These are phyloP conservation scores for Candida germanica DNA, from an alignment of 805 yeast species.

Conservation along the genomic window DNA sequence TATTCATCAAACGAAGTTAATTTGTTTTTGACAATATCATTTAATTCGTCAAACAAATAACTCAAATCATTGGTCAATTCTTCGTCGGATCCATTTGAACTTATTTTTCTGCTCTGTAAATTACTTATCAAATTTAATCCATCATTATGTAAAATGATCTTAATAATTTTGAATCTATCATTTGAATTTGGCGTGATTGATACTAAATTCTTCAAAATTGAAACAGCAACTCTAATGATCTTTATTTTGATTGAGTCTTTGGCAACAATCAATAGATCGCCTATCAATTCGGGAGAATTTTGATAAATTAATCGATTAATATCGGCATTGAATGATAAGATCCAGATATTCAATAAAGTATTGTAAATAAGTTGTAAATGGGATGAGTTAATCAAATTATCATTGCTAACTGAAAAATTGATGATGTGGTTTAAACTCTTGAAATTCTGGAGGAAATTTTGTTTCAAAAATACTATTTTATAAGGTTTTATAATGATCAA, in stretches of 20 bases:
- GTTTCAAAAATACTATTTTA: slow-evolving; percentile 46
- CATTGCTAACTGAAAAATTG: slow-evolving; percentile 9
- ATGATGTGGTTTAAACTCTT: slow-evolving; percentile 22
- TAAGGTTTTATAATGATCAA: slow-evolving; percentile 53
- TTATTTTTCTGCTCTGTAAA: slow-evolving; percentile 84
- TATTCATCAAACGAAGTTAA: slow-evolving; percentile 94
- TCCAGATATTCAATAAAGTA: slow-evolving; percentile 76
- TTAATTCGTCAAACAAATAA: slow-evolving; percentile 55
- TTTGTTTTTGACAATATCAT: slow-evolving; percentile 62
- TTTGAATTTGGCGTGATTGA: slow-evolving; percentile 24
- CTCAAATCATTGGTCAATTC: slow-evolving; percentile 77
- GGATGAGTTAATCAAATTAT: slow-evolving; percentile 26
- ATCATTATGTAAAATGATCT: slow-evolving; percentile 70
- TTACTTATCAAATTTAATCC: slow-evolving; percentile 67
- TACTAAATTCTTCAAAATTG: slow-evolving; percentile 64
- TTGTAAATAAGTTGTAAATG: slow-evolving; percentile 84
- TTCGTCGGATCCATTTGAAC: slow-evolving; percentile 64
- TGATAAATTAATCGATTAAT: slow-evolving; percentile 47
- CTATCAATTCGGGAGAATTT: slow-evolving; percentile 54
- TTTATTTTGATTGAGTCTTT: slow-evolving; percentile 89
- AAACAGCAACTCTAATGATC: slow-evolving; percentile 78
- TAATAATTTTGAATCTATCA: slow-evolving; percentile 48
- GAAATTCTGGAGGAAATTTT: slow-evolving; percentile 33
- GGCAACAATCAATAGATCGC: slow-evolving; percentile 52
- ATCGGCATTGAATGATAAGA: slow-evolving; percentile 67